Conservation (phyloP, 129 eudicot species). For the Tagetes erecta region DNA sequence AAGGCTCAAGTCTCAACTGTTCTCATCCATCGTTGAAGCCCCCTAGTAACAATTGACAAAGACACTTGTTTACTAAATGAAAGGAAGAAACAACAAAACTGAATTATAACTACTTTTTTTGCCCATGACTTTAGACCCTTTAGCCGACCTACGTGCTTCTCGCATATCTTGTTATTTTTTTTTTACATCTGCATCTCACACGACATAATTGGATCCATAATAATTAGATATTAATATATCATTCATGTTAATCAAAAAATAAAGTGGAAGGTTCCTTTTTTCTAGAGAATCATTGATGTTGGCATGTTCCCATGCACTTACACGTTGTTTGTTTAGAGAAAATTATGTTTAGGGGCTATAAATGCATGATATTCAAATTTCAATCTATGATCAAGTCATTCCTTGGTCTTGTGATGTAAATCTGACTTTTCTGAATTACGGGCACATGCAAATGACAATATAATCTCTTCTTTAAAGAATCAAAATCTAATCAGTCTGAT, state of each 20-base stretch:
- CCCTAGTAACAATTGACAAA: not conserved
- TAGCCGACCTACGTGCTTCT: not conserved
- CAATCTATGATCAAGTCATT: not conserved
- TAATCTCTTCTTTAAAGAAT: not conserved
- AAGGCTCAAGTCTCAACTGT: not conserved
- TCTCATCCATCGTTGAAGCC: too few species aligned
- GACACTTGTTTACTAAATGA: not conserved
- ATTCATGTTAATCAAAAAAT: slow-evolving; percentile 7
- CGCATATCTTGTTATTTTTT: not conserved
- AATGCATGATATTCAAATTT: not conserved
- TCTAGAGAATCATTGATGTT: not conserved
- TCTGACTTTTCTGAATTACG: not conserved
- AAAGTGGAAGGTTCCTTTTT: not conserved
- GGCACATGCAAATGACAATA: not conserved
- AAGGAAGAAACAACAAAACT: not conserved
- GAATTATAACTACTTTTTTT: not conserved
- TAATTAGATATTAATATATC: slow-evolving; percentile 3
- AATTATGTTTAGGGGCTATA: not conserved
- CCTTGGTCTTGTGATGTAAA: not conserved
- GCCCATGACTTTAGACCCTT: not conserved
- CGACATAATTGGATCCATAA: not conserved
- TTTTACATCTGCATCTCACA: not conserved
- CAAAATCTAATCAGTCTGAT: not conserved
- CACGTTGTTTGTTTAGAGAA: not conserved
- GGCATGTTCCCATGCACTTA: not conserved